Evolutionary conservation across 805 yeast genomes (phyloP).

Genomic region (Kluyveromyces nonfermentans): DNA sequence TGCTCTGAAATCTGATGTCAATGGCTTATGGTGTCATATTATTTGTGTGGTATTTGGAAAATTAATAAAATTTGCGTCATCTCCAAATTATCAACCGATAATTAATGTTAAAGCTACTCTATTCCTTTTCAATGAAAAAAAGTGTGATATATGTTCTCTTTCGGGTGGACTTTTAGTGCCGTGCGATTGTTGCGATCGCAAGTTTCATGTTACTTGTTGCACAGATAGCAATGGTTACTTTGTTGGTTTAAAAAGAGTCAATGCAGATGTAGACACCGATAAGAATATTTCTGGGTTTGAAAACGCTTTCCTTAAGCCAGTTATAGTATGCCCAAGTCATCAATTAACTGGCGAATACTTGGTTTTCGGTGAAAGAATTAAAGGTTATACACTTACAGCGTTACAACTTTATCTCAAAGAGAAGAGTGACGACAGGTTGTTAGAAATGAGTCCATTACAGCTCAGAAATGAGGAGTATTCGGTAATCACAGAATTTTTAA

Average conservation of each 20-base stretch:
- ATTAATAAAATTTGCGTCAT: slow-evolving; percentile 36
- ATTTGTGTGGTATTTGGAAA: slow-evolving; percentile 55
- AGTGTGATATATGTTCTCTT: slow-evolving; percentile 39
- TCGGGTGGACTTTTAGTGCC: slow-evolving; percentile 37
- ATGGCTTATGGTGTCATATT: slow-evolving; percentile 72
- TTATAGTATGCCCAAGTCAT: slow-evolving; percentile 9
- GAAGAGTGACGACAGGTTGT: not conserved
- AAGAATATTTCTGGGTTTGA: not conserved
- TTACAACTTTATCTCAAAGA: not conserved
- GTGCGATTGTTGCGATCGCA: slow-evolving; percentile 14
- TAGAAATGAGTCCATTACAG: not conserved
- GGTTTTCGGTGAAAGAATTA: slow-evolving; percentile 4
- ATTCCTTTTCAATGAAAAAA: slow-evolving; percentile 23
- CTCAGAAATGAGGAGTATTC: not conserved
- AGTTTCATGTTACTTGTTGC: slow-evolving; percentile 23
- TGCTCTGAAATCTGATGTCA: slow-evolving; percentile 56
- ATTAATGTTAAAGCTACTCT: slow-evolving; percentile 30
- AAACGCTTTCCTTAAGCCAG: slow-evolving; percentile 7
- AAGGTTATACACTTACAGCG: not conserved
- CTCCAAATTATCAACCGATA: slow-evolving; percentile 38
- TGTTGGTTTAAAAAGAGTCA: slow-evolving; percentile 9
- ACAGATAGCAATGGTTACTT: slow-evolving; percentile 9
- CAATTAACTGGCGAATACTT: not conserved
- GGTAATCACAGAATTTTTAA: not conserved
- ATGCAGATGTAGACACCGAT: not conserved